phyloP scores from a whole-genome alignment of 805 yeast species.

The Candida nemodendra region DNA sequence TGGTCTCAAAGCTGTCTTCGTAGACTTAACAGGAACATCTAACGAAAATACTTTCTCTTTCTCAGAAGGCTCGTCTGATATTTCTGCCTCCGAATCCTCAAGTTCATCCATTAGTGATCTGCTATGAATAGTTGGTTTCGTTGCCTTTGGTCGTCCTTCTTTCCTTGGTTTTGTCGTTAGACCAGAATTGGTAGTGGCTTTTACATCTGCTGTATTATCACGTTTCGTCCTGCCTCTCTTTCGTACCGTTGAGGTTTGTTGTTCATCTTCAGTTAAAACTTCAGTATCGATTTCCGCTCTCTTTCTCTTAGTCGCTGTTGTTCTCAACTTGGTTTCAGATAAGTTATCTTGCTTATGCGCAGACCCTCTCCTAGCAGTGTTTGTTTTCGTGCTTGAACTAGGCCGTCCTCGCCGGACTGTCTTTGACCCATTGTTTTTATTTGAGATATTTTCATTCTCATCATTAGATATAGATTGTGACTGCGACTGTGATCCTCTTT shows the following conservation, averaged over 20 bases:
- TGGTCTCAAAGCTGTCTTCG: constrained; percentile 1
- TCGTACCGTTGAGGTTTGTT: not conserved
- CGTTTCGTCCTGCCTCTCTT: not conserved
- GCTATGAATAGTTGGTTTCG: not conserved
- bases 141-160: not conserved
- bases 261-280: not conserved
- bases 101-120: constrained; percentile 7
- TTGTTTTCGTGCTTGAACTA: too few relatives aligned
- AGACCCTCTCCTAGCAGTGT: too few relatives aligned
- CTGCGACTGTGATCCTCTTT: constrained; percentile 18
- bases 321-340: too few relatives aligned
- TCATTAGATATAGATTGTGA: constrained; percentile 4
- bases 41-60: constrained; percentile 14
- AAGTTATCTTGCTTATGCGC: too few relatives aligned
- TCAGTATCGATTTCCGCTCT: too few relatives aligned
- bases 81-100: constrained; percentile 10
- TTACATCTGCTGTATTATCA: too few relatives aligned
- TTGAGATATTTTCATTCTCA: not conserved
- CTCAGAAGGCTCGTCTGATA: constrained; percentile 2
- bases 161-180: constrained; percentile 1
- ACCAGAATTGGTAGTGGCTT: too few relatives aligned
- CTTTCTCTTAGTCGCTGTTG: too few relatives aligned
- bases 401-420: too few relatives aligned
- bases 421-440: not conserved
- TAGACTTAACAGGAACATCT: constrained; percentile 4